Evolutionary conservation across 2,329 filamentous ascomycete species (phyloP), one percentile per base, ranked within the genome.

Genomic region (Calonectria pseudoturangicola): DNA sequence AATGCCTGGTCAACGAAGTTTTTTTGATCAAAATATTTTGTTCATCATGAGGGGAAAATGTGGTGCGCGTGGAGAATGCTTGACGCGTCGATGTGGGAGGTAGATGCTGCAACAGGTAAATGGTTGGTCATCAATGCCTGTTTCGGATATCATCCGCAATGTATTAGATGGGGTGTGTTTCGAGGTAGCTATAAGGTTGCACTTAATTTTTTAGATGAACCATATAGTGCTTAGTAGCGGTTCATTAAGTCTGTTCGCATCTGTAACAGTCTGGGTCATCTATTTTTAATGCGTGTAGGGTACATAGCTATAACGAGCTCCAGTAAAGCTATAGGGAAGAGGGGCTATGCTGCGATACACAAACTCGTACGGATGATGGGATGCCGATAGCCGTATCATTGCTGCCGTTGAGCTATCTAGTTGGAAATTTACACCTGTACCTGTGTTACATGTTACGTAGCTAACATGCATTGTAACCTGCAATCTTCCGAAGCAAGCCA

Each of bases 1-100:
- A 62, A 63, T 79, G 64, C 68, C 73, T 54, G 45, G 70, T 75
- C 64, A 73, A 74, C 54, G 71, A 58, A 45, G 25, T 65, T 27
- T 65, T 63, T 39, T 63, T 60, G 47, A 27, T 47, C 41, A 47
- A 62, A 71, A 70, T 65, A 71, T 68, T 73, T 65, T 66, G 51
- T 9, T 66, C 28, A 66, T 66, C 68, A 41, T 58, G 33, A 21
- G 25, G 41, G 47, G 21, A 66, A 47, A 64, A 36, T 16, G 9
- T 51, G 18, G 50, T 73, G 63, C 36, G 50, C 47, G 54, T 54
- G 30, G 41, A 41, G 47, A 45, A 54, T 45, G 71, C 68, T 54
- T 65, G 66, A 68, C 69, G 68, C 30, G 54, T 27, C 13, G 43
- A 56, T 39, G 48, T 60, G 21, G 36, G 27, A 62, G 56, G 58